phyloP scores from a whole-genome alignment of 2,329 filamentous ascomycete genomes.

The Fusarium aywerte region DNA sequence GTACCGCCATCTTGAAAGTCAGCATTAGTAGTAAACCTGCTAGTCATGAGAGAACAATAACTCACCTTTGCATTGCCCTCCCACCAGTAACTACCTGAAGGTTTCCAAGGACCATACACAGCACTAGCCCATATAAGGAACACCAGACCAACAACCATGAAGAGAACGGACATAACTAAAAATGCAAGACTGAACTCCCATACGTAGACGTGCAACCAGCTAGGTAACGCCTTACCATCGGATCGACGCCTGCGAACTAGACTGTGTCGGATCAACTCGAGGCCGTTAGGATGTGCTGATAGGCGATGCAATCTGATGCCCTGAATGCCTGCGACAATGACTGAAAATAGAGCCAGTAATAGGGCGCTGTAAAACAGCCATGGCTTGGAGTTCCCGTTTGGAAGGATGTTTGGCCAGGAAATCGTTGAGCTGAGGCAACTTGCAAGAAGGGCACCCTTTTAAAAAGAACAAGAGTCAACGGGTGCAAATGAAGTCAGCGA shows the following conservation, averaged over 20 bases:
- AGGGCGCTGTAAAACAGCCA: constrained; percentile 14
- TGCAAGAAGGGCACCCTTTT: constrained; percentile 16
- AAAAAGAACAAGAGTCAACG: neutral
- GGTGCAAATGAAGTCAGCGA: fast-evolving
- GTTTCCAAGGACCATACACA: neutral
- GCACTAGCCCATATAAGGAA: constrained; percentile 14
- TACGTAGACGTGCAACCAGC: constrained; percentile 10
- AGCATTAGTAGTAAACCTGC: neutral
- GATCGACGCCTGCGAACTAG: constrained; percentile 1
- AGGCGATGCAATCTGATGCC: constrained; percentile 22
- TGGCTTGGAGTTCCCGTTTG: constrained; percentile 12
- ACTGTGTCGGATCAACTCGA: constrained; percentile 3
- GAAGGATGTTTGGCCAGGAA: constrained; percentile 15
- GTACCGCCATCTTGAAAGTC: constrained; percentile 4
- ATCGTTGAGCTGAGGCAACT: constrained; percentile 19
- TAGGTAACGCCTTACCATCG: neutral
- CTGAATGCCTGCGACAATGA: constrained; percentile 9
- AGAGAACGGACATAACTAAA: constrained; percentile 6
- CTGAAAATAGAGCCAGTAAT: constrained; percentile 17
- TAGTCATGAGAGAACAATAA: neutral
- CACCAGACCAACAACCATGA: constrained; percentile 6
- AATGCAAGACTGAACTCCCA: constrained; percentile 23
- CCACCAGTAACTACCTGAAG: constrained; percentile 4
- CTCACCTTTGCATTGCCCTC: constrained; percentile 12
- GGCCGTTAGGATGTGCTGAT: constrained; percentile 10